Conservation (phyloP, 2,329 filamentous ascomycete genomes). For the Arthrinium puccinioides region DNA sequence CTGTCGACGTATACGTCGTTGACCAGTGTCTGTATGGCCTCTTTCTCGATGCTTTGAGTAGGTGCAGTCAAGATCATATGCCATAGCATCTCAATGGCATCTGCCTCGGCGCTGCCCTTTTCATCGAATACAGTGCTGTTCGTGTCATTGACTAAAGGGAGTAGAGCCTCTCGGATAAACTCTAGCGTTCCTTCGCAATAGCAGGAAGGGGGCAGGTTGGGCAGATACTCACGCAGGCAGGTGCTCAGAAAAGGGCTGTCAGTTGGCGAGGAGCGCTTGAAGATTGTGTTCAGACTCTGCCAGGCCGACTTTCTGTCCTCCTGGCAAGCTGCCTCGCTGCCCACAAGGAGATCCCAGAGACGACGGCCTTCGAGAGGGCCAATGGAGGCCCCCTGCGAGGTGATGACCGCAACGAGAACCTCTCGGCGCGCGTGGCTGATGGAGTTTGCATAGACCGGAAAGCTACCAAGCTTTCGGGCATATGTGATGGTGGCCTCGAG, state of each 20-base stretch:
- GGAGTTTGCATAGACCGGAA: slow-evolving; percentile 36
- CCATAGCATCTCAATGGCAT: slow-evolving; percentile 70
- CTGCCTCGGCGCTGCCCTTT: slow-evolving; percentile 42
- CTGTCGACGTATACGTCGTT: slow-evolving; percentile 61
- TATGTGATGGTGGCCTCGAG: slow-evolving; percentile 46
- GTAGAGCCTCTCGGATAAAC: slow-evolving; percentile 49
- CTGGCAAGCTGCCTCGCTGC: slow-evolving; percentile 49
- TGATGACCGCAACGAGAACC: slow-evolving; percentile 51
- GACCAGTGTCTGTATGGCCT: slow-evolving; percentile 65
- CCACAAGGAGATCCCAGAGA: slow-evolving; percentile 70
- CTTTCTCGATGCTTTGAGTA: slow-evolving; percentile 55
- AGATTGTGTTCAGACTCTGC: slow-evolving; percentile 53
- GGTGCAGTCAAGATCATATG: slow-evolving; percentile 67
- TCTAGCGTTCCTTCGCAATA: slow-evolving; percentile 57
- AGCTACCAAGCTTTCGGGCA: slow-evolving; percentile 32
- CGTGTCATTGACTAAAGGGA: slow-evolving; percentile 37
- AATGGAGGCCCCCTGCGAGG: slow-evolving; percentile 53
- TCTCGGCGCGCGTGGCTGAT: slow-evolving; percentile 48
- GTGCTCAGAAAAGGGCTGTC: slow-evolving; percentile 48
- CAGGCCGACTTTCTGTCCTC: slow-evolving; percentile 62
- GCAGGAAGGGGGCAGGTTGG: slow-evolving; percentile 45
- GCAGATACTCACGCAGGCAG: slow-evolving; percentile 51
- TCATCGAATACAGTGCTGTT: slow-evolving; percentile 42
- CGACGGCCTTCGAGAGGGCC: slow-evolving; percentile 51
- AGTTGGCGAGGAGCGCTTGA: slow-evolving; percentile 24